These are phyloP conservation scores for Fusarium coicis DNA, from an alignment of 2,329 filamentous ascomycete genomes.

Conservation along the genomic window DNA sequence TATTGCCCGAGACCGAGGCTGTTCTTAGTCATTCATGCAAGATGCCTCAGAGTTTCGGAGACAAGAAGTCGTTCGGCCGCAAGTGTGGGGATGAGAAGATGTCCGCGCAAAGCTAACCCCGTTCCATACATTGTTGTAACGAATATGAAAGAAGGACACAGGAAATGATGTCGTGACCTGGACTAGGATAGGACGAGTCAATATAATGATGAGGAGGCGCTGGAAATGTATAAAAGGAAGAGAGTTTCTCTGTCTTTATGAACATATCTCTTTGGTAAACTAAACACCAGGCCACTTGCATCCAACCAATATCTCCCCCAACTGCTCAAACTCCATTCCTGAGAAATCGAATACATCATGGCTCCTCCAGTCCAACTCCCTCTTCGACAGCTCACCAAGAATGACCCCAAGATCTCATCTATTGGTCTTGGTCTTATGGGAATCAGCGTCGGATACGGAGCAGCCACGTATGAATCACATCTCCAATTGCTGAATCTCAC, in stretches of 20 bases:
- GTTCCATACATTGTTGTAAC: neutral
- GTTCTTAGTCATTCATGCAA: slow-evolving; percentile 39
- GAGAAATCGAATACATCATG: slow-evolving; percentile 17
- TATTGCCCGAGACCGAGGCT: neutral
- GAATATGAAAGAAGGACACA: neutral
- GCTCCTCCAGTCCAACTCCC: slow-evolving; percentile 31
- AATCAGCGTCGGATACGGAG: slow-evolving; percentile 51
- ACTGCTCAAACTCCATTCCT: neutral
- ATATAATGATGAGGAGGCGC: neutral
- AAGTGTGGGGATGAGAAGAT: neutral
- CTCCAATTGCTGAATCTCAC: neutral
- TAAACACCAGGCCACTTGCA: neutral
- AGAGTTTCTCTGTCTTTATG: neutral
- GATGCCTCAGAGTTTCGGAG: slow-evolving; percentile 7
- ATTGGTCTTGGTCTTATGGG: slow-evolving; percentile 68
- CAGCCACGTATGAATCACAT: slow-evolving; percentile 31
- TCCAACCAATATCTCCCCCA: neutral
- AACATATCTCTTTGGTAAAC: neutral
- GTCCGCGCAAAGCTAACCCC: neutral
- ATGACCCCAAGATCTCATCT: slow-evolving; percentile 61
- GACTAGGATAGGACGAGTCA: neutral
- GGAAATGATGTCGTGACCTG: neutral
- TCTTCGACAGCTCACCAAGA: slow-evolving; percentile 56
- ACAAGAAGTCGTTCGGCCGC: slow-evolving; percentile 25
- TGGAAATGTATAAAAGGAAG: slow-evolving; percentile 10